phyloP scores from a whole-genome alignment of 371 early-diverging fungal genomes.

The Mortierella sp. region DNA sequence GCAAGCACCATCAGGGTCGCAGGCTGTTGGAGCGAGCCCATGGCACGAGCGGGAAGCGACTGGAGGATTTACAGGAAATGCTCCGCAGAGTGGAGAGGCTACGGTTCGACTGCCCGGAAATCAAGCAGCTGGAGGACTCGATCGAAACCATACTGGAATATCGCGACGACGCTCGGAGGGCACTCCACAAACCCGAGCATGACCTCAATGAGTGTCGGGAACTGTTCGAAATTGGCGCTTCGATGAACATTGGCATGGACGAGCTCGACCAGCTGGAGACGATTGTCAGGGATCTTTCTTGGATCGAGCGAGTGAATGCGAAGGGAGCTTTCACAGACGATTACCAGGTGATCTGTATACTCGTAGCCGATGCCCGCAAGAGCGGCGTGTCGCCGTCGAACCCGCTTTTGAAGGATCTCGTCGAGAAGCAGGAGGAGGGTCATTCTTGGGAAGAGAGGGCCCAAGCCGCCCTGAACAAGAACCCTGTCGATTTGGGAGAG shows the following conservation, averaged over 20 bases:
- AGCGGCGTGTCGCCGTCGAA: constrained; percentile 52
- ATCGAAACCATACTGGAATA: constrained; percentile 55
- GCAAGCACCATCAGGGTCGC: constrained; percentile 59
- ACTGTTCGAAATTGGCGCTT: constrained; percentile 46
- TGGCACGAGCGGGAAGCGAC: constrained; percentile 47
- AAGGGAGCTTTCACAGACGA: constrained; percentile 45
- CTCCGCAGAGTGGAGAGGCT: constrained; percentile 58
- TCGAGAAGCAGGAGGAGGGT: constrained; percentile 34
- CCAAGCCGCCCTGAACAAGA: constrained; percentile 17
- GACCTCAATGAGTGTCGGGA: constrained; percentile 50
- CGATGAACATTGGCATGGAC: constrained; percentile 51
- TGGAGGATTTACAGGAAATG: constrained; percentile 58
- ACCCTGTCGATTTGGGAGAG: constrained; percentile 39
- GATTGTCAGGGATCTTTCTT: constrained; percentile 48
- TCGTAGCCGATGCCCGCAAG: constrained; percentile 50
- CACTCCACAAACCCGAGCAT: constrained; percentile 41
- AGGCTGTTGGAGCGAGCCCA: constrained; percentile 41
- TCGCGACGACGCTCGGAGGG: constrained; percentile 31
- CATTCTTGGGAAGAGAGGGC: constrained; percentile 37
- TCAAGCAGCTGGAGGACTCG: constrained; percentile 58
- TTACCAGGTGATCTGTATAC: constrained; percentile 37
- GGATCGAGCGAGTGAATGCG: constrained; percentile 45
- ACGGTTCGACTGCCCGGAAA: constrained; percentile 66
- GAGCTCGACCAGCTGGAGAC: constrained; percentile 54
- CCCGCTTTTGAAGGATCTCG: constrained; percentile 29